Evolutionary conservation across 1,284 basidiomycete genomes (phyloP), one percentile per base, ranked within the genome.

Genomic region (Violaceomyces palustris): DNA sequence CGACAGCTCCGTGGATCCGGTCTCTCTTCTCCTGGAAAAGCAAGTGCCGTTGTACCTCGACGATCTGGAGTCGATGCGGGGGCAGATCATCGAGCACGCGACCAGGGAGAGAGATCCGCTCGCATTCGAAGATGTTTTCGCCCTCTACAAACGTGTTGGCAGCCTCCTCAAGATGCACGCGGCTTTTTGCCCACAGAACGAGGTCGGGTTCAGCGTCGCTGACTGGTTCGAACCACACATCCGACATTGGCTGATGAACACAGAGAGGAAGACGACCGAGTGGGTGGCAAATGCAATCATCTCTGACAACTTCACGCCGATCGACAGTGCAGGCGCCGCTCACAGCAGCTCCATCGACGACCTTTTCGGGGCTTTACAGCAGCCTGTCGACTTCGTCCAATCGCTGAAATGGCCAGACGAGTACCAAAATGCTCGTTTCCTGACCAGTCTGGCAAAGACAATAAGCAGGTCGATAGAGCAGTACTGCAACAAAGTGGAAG

Each of bases 281-380:
- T 99, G 94, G 94, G 91, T 96, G 9, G 45, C 54, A 45, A 67
- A 64, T 23, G 70, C 70, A 8, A 49, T 72, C 27, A 51, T 42
- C 29, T 50, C 48, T 31, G 70, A 73, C 39, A 32, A 39, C 4
- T 71, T 73, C 27, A 81, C 88, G 72, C 83, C 90, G 3, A 54
- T 69, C 39, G 67, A 66, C 21, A 58, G 50, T 39, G 87, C 90
- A 62, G 83, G 83, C 31, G 74, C 80, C 2, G 87, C 88, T 60
- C 89, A 94, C 67, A 93, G 89, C 67, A 92, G 90, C 28, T 97
- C 92, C 0, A 92, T 99, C 45, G 84, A 92, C 30, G 94, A 98
- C 74, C 78, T 99, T 1, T 96, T 97, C 67, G 90, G 89, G 46
- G 96, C 92, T 1, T 79, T 97, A 48, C 83, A 87, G 45, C 92